A percentile compares a stretch with the other conserved stretches of the same genome.
Conservation (phyloP, 495 filamentous ascomycete species). For the Trichoderma erinaceum region DNA sequence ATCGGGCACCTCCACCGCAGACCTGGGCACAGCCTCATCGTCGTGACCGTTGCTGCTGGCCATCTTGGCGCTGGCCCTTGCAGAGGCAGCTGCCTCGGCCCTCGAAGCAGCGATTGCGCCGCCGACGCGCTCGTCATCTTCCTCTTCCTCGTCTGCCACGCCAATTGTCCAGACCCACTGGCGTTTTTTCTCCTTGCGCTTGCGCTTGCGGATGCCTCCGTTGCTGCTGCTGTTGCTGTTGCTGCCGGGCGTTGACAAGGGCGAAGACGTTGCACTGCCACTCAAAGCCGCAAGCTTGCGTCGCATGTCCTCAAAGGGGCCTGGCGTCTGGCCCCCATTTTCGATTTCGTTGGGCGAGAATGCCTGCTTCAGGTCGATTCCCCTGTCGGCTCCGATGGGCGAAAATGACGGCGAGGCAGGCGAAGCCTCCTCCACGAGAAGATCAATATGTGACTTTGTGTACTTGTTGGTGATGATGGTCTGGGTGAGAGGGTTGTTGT, state of each 20-base stretch:
- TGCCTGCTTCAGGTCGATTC: slow-evolving; percentile 43
- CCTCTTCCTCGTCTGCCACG: slow-evolving; percentile 35
- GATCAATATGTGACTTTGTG: slow-evolving; percentile 49
- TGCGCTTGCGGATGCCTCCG: slow-evolving; percentile 40
- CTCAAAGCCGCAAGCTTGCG: slow-evolving; percentile 36
- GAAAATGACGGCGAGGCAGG: slow-evolving; percentile 38
- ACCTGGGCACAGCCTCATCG: slow-evolving; percentile 5
- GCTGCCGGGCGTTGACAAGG: slow-evolving; percentile 30
- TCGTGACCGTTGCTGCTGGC: slow-evolving; percentile 8
- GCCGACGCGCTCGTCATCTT: slow-evolving; percentile 33
- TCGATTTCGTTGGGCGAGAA: slow-evolving; percentile 43
- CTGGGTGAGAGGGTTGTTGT: slow-evolving; percentile 47
- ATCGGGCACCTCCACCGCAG: neutral
- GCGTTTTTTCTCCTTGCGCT: slow-evolving; percentile 44
- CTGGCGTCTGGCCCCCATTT: slow-evolving; percentile 50
- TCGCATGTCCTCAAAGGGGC: slow-evolving; percentile 53
- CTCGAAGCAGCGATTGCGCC: slow-evolving; percentile 31
- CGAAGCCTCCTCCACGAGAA: slow-evolving; percentile 45
- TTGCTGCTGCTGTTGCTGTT: slow-evolving; percentile 17
- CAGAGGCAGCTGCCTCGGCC: slow-evolving; percentile 20
- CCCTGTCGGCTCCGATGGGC: slow-evolving; percentile 27
- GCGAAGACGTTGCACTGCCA: slow-evolving; percentile 25
- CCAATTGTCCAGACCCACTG: slow-evolving; percentile 51
- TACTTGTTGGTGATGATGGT: slow-evolving; percentile 51
- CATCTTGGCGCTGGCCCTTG: slow-evolving; percentile 16